phyloP scores from a whole-genome alignment of 2,329 filamentous ascomycete genomes.

The Amauroascus niger region DNA sequence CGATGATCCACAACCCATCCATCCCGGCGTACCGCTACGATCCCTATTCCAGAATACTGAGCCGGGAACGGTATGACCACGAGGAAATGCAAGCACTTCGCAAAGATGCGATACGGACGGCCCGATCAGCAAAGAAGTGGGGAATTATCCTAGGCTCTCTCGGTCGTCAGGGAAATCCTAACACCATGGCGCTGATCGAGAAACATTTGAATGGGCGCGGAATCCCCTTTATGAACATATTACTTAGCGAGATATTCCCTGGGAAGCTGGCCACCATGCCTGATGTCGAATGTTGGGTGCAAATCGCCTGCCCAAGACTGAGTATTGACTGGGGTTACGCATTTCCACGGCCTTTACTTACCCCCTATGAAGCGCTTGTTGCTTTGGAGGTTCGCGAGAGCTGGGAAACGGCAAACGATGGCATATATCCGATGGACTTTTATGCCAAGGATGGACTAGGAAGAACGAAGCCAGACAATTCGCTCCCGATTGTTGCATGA shows the following conservation, averaged over 20 bases:
- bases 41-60: constrained; percentile 85
- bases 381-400: constrained; percentile 71
- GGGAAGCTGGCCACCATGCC: constrained; percentile 87
- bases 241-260: constrained; percentile 92
- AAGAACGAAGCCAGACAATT: constrained; percentile 50
- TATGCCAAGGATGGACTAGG: constrained; percentile 88
- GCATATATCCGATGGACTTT: constrained; percentile 94
- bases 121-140: constrained; percentile 75
- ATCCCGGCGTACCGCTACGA: constrained; percentile 94
- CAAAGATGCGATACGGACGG: constrained; percentile 63
- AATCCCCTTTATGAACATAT: constrained; percentile 71
- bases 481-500: constrained; percentile 9
- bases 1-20: constrained; percentile 95
- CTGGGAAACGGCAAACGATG: constrained; percentile 53
- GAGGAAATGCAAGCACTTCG: constrained; percentile 79
- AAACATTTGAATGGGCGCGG: constrained; percentile 58
- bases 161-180: constrained; percentile 87
- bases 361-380: constrained; percentile 89
- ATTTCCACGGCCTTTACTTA: constrained; percentile 77
- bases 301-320: constrained; percentile 89
- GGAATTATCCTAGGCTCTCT: constrained; percentile 88
- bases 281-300: constrained; percentile 96
- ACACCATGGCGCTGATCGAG: constrained; percentile 83
- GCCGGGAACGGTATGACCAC: constrained; percentile 84
- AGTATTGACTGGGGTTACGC: constrained; percentile 99